These are phyloP conservation scores for Solanum paucissectum DNA, from an alignment of 257 asterid genomes.

Conservation along the genomic window DNA sequence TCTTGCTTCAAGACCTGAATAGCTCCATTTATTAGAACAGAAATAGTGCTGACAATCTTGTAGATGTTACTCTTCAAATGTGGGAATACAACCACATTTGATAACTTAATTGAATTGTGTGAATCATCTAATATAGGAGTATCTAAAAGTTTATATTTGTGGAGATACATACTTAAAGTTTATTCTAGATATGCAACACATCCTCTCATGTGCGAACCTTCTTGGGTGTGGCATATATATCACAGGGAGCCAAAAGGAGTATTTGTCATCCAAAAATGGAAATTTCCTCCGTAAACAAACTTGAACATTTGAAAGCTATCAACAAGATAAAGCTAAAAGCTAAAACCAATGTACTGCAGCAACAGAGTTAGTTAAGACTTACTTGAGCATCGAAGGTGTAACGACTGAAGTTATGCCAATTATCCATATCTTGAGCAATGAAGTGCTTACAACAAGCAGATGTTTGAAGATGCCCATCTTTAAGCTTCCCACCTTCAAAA, in stretches of 20 bases:
- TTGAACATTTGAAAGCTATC: background rate
- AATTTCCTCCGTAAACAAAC: background rate
- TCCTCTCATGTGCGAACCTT: background rate
- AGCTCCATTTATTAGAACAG: background rate
- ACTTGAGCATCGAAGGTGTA: constrained; percentile 47
- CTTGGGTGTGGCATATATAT: background rate
- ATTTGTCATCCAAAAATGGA: background rate
- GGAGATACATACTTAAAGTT: background rate
- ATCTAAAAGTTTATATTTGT: background rate
- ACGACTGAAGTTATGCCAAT: constrained; percentile 51
- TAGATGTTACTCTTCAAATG: background rate
- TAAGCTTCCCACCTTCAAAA: constrained; percentile 40
- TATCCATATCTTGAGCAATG: constrained; percentile 74
- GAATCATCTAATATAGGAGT: background rate
- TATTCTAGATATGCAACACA: background rate
- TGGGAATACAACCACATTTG: background rate
- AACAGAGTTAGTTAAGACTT: constrained; percentile 1
- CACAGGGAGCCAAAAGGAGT: background rate
- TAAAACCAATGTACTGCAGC: background rate
- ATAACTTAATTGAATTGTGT: background rate
- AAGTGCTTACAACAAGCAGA: constrained; percentile 77
- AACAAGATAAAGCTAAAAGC: background rate
- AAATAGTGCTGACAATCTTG: background rate
- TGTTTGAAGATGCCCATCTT: constrained; percentile 36
- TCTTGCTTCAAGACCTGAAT: constrained; percentile 54